Percentiles rank a stretch among this genome's conserved stretches.
Evolutionary conservation across 1,139 yeast genomes (phyloP).

Genomic region (Suhomyces maxii): DNA sequence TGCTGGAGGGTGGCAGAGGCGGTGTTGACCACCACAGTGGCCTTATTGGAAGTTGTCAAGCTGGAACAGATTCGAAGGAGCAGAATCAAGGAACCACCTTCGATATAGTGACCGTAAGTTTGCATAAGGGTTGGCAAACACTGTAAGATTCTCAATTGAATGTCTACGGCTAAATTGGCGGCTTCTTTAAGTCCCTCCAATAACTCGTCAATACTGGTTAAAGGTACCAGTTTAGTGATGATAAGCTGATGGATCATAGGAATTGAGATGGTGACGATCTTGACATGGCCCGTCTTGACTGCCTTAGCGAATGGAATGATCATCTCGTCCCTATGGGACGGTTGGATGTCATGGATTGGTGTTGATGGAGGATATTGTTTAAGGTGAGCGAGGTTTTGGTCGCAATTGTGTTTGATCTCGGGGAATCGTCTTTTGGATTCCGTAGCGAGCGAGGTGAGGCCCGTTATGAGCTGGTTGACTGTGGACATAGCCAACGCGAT

Average conservation of each 20-base stretch:
- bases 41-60: constrained; percentile 66
- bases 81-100: constrained; percentile 57
- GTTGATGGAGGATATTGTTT: constrained; percentile 26
- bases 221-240: constrained; percentile 39
- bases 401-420: constrained; percentile 69
- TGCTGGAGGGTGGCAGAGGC: constrained; percentile 94
- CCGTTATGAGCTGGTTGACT: constrained; percentile 51
- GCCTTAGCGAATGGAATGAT: constrained; percentile 71
- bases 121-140: constrained; percentile 74
- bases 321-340: constrained; percentile 50
- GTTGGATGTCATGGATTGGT: constrained; percentile 19
- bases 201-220: constrained; percentile 50
- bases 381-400: constrained; percentile 53
- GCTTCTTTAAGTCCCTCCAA: constrained; percentile 72
- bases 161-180: constrained; percentile 73
- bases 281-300: constrained; percentile 72
- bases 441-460: constrained; percentile 56
- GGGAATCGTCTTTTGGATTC: constrained; percentile 72
- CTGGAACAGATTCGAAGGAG: constrained; percentile 71
- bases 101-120: constrained; percentile 54
- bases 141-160: constrained; percentile 86
- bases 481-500: constrained; percentile 28
- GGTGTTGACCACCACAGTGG: constrained; percentile 81
- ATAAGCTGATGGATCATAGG: constrained; percentile 18
- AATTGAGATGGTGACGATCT: constrained; percentile 63